A percentile compares a stretch with the other conserved stretches of the same genome.
Conservation (phyloP, 1,139 yeast genomes). For the Suhomyces kunorum region DNA sequence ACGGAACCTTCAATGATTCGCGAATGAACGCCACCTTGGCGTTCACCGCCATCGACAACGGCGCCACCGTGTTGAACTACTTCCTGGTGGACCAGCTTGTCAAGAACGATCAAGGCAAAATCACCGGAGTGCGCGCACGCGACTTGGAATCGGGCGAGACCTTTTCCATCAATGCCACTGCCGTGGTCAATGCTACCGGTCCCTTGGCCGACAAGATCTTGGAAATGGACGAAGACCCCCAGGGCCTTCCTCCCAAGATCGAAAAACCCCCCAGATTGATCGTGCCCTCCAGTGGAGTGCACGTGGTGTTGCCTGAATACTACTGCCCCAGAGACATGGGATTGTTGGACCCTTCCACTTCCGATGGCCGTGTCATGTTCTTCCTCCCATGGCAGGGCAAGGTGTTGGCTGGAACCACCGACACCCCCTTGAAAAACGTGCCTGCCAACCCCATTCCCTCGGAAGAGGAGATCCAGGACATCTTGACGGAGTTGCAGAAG, state of each 20-base stretch:
- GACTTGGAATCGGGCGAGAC: slow-evolving; percentile 74
- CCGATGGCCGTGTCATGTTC: slow-evolving; percentile 96
- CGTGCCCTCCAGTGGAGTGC: slow-evolving; percentile 94
- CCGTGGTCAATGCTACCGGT: slow-evolving; percentile 91
- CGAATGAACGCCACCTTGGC: slow-evolving; percentile 89
- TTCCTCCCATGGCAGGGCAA: slow-evolving; percentile 98
- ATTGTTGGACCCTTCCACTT: slow-evolving; percentile 84
- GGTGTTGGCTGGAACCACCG: slow-evolving; percentile 96
- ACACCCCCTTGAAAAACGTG: slow-evolving; percentile 72
- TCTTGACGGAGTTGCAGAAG: slow-evolving; percentile 82
- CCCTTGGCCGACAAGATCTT: slow-evolving; percentile 85
- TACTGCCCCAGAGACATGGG: slow-evolving; percentile 90
- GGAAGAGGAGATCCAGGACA: slow-evolving; percentile 88
- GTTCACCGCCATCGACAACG: slow-evolving; percentile 78
- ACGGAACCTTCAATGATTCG: slow-evolving; percentile 91
- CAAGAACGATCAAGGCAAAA: slow-evolving; percentile 60
- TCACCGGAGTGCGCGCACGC: slow-evolving; percentile 73
- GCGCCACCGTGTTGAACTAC: slow-evolving; percentile 90
- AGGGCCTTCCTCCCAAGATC: slow-evolving; percentile 60
- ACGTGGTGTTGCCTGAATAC: slow-evolving; percentile 87
- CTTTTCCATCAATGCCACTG: slow-evolving; percentile 62
- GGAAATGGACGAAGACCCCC: slow-evolving; percentile 78
- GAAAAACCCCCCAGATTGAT: slow-evolving; percentile 68
- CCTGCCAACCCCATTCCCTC: slow-evolving; percentile 84
- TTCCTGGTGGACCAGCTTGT: slow-evolving; percentile 74